Percentiles rank a stretch among this genome's conserved stretches.
phyloP scores from a whole-genome alignment of 1,139 yeast species.

The Blastobotrys niveus region DNA sequence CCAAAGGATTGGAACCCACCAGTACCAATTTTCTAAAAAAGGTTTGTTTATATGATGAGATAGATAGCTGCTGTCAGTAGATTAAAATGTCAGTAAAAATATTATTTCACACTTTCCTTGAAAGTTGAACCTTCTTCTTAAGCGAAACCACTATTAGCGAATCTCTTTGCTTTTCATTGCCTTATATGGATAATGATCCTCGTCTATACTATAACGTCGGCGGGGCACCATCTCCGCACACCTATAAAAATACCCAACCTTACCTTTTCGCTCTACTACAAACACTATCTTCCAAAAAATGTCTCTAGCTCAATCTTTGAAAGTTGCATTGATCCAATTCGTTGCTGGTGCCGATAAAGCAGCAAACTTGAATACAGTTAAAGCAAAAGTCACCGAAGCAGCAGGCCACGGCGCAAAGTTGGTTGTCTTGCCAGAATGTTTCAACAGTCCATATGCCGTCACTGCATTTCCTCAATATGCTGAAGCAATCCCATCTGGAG shows the following conservation, averaged over 20 bases:
- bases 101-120: no score
- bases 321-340: constrained; percentile 72
- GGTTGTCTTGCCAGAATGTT: constrained; percentile 84
- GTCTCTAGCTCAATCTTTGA: constrained; percentile 29
- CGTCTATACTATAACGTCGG: no score
- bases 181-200: no score
- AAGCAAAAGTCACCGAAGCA: constrained; percentile 51
- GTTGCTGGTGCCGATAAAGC: constrained; percentile 67
- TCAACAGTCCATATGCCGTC: constrained; percentile 91
- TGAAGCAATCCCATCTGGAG: constrained; percentile 64
- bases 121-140: no score
- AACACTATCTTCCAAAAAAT: not conserved
- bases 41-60: not conserved
- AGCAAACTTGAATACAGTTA: constrained; percentile 54
- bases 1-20: constrained; percentile 68
- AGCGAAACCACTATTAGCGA: no score
- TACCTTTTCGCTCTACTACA: not conserved
- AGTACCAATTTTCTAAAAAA: constrained; percentile 47
- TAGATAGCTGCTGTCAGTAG: no score
- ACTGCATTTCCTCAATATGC: constrained; percentile 81
- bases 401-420: constrained; percentile 40
- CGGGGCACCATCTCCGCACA: no score
- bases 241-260: no score
- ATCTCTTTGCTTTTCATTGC: no score
- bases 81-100: no score